Conservation (phyloP, 495 filamentous ascomycete genomes). For the Penicillium coprophilum region DNA sequence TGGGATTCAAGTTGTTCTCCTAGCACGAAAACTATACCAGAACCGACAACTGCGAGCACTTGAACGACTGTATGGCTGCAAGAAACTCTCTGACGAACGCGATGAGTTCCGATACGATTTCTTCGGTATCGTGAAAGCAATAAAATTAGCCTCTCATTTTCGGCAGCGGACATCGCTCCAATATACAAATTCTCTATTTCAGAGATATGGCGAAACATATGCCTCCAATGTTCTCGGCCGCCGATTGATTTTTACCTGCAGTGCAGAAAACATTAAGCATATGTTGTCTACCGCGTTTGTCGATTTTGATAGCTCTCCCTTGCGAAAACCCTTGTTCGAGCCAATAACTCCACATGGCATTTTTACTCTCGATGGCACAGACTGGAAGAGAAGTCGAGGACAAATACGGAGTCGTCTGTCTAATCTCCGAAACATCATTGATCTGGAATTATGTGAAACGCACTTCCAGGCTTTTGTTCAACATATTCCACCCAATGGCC, state of each 20-base stretch:
- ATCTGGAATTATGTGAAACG: constrained; percentile 14
- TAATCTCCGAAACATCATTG: constrained; percentile 14
- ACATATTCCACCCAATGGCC: constrained; percentile 7
- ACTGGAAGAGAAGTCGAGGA: constrained; percentile 17
- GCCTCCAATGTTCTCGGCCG: constrained; percentile 14
- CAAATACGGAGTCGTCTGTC: constrained; percentile 15
- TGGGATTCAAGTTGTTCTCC: not conserved
- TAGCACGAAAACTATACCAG: not conserved
- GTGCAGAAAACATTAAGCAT: constrained; percentile 20
- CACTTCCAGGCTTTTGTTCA: constrained; percentile 3
- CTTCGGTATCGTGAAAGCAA: constrained; percentile 5
- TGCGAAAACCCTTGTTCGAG: constrained; percentile 18
- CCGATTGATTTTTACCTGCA: constrained; percentile 19
- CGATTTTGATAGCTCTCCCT: constrained; percentile 21
- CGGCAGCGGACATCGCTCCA: constrained; percentile 10
- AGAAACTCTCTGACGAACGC: not conserved
- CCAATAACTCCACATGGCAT: constrained; percentile 24
- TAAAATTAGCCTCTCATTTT: constrained; percentile 2
- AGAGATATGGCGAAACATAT: constrained; percentile 20
- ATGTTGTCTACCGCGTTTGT: constrained; percentile 13
- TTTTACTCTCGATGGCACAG: constrained; percentile 19
- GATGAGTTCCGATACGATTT: not conserved
- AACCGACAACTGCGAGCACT: not conserved
- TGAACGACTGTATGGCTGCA: not conserved
- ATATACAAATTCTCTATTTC: constrained; percentile 14